Conservation (phyloP, 2,329 filamentous ascomycete species). For the Fusarium verticillioides region DNA sequence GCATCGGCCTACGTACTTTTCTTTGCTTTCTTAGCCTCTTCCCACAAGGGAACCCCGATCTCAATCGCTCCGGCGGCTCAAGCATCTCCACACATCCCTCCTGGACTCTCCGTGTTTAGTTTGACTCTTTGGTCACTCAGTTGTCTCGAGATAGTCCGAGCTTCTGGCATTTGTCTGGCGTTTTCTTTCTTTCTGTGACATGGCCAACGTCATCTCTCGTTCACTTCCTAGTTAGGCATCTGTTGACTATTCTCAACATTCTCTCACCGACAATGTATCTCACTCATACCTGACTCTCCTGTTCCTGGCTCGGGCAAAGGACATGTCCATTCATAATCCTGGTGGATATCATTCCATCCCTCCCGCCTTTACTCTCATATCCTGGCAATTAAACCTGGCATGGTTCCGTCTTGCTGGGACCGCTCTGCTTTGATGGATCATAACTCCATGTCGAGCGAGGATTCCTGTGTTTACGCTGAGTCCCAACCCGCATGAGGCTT, state of each 20-base stretch:
- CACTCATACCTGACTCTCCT: constrained; percentile 7
- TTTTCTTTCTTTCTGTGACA: constrained; percentile 3
- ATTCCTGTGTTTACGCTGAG: constrained; percentile 19
- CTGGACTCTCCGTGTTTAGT: constrained; percentile 1
- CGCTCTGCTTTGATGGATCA: constrained; percentile 25
- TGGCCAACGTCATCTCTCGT: constrained; percentile 15
- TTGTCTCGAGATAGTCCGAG: constrained; percentile 28
- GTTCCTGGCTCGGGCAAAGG: background rate
- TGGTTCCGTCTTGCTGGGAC: constrained; percentile 40
- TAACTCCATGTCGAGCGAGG: constrained; percentile 35
- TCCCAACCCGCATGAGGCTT: constrained; percentile 35
- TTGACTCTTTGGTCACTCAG: constrained; percentile 9
- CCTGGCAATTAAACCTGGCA: constrained; percentile 33
- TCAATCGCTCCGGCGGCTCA: constrained; percentile 20
- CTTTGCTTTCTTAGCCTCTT: constrained; percentile 20
- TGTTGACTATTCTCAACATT: background rate
- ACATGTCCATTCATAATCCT: constrained; percentile 33
- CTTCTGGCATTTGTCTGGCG: constrained; percentile 10
- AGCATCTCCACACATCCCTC: constrained; percentile 33
- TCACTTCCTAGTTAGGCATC: background rate
- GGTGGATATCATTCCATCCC: constrained; percentile 28
- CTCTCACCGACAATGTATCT: background rate
- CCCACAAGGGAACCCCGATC: constrained; percentile 34
- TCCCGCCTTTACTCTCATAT: constrained; percentile 23
- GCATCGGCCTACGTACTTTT: constrained; percentile 4